Base-by-base conservation (phyloP, 306 rosid genomes). In the Fagus crenata region DNA sequence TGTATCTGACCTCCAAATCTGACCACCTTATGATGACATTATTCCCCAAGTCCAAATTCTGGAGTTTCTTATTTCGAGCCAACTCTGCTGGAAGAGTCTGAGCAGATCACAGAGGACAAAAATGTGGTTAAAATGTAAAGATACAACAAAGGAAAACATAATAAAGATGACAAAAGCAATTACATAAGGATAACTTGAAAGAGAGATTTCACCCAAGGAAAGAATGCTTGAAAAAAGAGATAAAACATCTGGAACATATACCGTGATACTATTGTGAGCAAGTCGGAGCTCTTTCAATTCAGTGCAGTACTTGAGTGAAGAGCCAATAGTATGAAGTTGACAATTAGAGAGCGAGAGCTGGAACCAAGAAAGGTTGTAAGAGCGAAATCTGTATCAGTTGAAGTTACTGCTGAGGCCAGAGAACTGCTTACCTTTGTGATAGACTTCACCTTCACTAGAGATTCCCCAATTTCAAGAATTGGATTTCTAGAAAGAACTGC, bases 401-500 rank as follows among this genome's bases (percentile, higher is more conserved):
- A 84, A 76, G 71, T 37, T 61, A 54, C 70, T 43, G 70, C 61
- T 14, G 64, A 68, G 53, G 77, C 31, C 37, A 53, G 41, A 82
- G 14, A 14, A 77, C 5, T 55, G 67, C 78, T 68, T 87, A 89
- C 98, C 92, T 95, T 92, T 42, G 80, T 84, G 28, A 95, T 60
- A 60, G 91, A 88, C 73, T 83, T 87, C 81, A 87, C 85, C 80
- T 92, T 92, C 81, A 75, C 71, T 22, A 95, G 78, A 79, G 93
- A 87, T 53, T 90, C 90, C 6, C 97, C 96, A 85, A 95, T 88
- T 51, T 81, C 86, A 78, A 61, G 32, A 22, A 92, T 89, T 51
- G 95, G 97, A 82, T 95, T 95, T 84, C 85, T 95, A 5, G 98
- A 95, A 71, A 95, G 90, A 85, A 95, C 98, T 95, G 77, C 87